These are phyloP conservation scores for Arachis stenosperma DNA, from an alignment of 306 rosid species.

Conservation along the genomic window DNA sequence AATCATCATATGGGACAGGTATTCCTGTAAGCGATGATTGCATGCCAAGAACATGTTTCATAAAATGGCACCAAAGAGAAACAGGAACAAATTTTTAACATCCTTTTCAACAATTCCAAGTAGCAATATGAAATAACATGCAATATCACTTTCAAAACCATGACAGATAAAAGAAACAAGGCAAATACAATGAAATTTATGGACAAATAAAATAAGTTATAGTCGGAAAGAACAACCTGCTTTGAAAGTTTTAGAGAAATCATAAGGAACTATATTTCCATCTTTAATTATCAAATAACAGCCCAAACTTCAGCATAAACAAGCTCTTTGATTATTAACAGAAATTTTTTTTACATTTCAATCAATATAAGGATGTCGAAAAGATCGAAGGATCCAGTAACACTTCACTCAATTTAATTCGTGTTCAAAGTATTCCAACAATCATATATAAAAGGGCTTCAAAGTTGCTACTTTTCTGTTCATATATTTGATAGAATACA, in stretches of 20 bases:
- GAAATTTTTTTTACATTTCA: background rate
- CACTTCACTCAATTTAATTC: slow-evolving; percentile 15
- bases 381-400: background rate
- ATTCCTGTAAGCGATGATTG: slow-evolving; percentile 5
- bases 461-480: too few species aligned
- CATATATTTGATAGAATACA: too few species aligned
- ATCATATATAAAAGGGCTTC: background rate
- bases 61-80: slow-evolving; percentile 20
- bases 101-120: slow-evolving; percentile 24
- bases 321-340: background rate
- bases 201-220: too few species aligned
- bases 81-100: slow-evolving; percentile 19
- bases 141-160: slow-evolving; percentile 18
- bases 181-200: too few species aligned
- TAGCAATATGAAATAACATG: background rate
- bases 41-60: slow-evolving; percentile 13
- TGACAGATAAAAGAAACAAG: background rate
- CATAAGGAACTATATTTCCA: slow-evolving; percentile 11
- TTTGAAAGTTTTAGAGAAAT: background rate
- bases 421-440: slow-evolving; percentile 1
- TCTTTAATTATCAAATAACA: background rate
- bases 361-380: background rate
- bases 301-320: background rate
- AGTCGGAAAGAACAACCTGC: background rate
- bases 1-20: slow-evolving; percentile 2